Base-by-base conservation (phyloP, 2,329 filamentous ascomycete species). In the Curvularia sp. region DNA sequence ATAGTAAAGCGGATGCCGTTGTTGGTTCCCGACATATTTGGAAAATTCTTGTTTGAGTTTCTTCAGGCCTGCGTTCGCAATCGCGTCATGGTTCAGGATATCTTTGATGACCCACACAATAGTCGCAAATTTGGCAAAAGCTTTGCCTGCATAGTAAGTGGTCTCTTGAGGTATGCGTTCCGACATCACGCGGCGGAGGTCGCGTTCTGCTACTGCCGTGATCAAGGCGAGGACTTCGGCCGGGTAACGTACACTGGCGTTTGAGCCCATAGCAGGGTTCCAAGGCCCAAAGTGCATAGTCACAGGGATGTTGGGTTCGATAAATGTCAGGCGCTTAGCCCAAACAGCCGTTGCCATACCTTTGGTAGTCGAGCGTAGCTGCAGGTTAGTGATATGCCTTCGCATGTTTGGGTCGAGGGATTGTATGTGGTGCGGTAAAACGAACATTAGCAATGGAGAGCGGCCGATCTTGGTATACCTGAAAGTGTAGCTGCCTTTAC, bases 61-160 rank as follows among this genome's bases (percentile, higher is more conserved):
- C 2, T 78, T 70, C 74, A 86, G 63, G 1, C 84, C 82, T n/a
- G 78, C 79, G 12, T 79, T 78, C 1, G 84, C 74, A 5, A 80
- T 66, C 3, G 56, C 77, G 34, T 82, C 83, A 34, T 84, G 87
- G 79, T 84, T 34, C 81, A 90, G 71, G 81, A 89, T 51, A 81
- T 86, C 55, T 81, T 88, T 64, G 32, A 77, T 67, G 1, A 79
- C 71, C 70, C 78, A 81, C n/a, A 77, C 51, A 6, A 82, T 77
- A 2, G 76, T 76, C 0, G 81, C 81, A 49, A 81, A 80, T 50
- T 70, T 75, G 1, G 72, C 67, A 2, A 78, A 64, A 0, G 74
- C 72, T 63, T 82, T 98, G 67, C 95, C 95, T 66, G 90, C 91
- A 76, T 89, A 97, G 77, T 98, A 98, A 87, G 97, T 93, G 36